phyloP scores from a whole-genome alignment of 1,284 basidiomycete genomes.

The Sporisorium iseilematis-ciliati region DNA sequence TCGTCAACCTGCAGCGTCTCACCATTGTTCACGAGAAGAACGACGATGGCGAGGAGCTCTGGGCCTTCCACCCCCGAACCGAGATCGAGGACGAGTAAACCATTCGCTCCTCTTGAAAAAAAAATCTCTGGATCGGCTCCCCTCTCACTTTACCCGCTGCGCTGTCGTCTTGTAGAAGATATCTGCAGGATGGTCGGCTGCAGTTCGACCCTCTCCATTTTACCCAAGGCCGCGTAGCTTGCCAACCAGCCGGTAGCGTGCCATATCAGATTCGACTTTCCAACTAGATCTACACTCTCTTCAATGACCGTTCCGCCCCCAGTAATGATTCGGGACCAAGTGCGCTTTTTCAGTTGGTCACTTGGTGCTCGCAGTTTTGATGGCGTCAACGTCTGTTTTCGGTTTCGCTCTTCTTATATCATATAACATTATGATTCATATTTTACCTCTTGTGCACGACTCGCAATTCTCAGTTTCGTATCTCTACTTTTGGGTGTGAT shows the following conservation, averaged over 20 bases:
- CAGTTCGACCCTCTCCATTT: slow-evolving; percentile 3
- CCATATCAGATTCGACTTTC: slow-evolving; percentile 23
- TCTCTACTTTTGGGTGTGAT: background rate
- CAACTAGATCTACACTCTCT: slow-evolving; percentile 52
- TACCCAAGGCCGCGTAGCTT: slow-evolving; percentile 19
- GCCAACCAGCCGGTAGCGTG: slow-evolving; percentile 11
- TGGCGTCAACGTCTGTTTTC: background rate
- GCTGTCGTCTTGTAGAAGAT: background rate
- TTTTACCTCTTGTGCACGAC: slow-evolving; percentile 3
- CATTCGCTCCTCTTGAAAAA: background rate
- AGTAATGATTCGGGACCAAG: slow-evolving; percentile 11
- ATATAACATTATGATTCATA: slow-evolving; percentile 6
- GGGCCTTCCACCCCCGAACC: slow-evolving; percentile 68
- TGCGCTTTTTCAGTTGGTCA: background rate
- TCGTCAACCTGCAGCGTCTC: slow-evolving; percentile 73
- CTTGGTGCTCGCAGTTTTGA: background rate
- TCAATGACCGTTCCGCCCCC: slow-evolving; percentile 17
- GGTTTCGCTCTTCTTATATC: slow-evolving; percentile 10
- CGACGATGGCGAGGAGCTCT: slow-evolving; percentile 64
- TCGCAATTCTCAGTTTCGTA: slow-evolving; percentile 17
- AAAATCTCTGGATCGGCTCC: slow-evolving; percentile 2
- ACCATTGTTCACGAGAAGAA: slow-evolving; percentile 73
- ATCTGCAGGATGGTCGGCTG: slow-evolving; percentile 7
- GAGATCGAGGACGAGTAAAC: slow-evolving; percentile 68
- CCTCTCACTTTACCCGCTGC: slow-evolving; percentile 3